A percentile compares a stretch with the other conserved stretches of the same genome.
Evolutionary conservation across 768 basidiomycete genomes (phyloP).

Genomic region (Rhodotorula babjevae): DNA sequence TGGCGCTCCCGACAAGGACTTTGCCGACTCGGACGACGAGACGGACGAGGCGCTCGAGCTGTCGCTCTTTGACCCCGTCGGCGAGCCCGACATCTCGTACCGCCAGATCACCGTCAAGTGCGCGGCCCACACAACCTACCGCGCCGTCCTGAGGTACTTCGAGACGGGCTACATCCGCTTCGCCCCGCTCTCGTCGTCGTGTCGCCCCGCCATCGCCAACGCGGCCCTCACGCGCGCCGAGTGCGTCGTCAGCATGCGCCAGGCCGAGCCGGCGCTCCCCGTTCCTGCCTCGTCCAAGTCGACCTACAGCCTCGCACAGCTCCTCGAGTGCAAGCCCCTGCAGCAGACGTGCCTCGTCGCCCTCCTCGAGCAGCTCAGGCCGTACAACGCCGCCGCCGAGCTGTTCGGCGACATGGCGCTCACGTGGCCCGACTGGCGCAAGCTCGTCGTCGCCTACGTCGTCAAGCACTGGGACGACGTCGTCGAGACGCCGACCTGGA

Average conservation of each 20-base stretch:
- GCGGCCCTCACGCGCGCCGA: no score
- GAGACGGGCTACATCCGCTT: background rate
- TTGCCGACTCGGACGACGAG: constrained; percentile 22
- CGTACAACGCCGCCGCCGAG: background rate
- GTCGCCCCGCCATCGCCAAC: background rate
- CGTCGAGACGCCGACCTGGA: no score
- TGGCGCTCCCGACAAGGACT: no score
- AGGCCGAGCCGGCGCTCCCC: background rate
- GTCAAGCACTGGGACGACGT: background rate
- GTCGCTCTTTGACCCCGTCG: background rate
- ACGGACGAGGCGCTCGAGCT: background rate
- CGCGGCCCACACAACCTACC: constrained; percentile 1
- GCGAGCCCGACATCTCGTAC: background rate
- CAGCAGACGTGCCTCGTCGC: background rate
- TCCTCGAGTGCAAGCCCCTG: background rate
- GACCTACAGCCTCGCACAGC: constrained; percentile 13
- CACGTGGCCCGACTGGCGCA: background rate
- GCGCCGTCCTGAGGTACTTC: constrained; percentile 3
- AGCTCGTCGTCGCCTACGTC: background rate
- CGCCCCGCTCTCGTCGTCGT: background rate
- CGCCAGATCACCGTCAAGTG: background rate
- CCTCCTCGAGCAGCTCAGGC: background rate
- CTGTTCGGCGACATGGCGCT: background rate
- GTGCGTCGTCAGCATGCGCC: no score
- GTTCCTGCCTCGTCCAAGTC: constrained; percentile 5